Percentiles rank a stretch among this genome's conserved stretches.
phyloP scores from a whole-genome alignment of 192 early-diverging fungal species.

The Entomortierella chlamydospora region DNA sequence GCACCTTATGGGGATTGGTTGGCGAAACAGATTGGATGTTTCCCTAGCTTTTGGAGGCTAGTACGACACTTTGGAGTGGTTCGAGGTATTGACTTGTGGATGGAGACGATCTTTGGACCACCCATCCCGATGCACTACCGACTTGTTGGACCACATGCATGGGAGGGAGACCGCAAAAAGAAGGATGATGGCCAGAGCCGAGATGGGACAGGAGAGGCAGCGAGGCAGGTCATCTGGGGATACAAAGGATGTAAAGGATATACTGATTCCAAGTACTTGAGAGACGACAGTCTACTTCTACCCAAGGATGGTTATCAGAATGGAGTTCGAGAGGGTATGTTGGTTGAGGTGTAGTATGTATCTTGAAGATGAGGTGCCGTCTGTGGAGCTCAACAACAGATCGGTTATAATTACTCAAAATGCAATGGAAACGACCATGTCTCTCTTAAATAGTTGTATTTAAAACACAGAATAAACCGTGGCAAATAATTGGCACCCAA shows the following conservation, averaged over 20 bases:
- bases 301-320: no score
- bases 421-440: no score
- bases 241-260: slow-evolving; percentile 20
- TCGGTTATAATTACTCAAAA: no score
- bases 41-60: slow-evolving; percentile 53
- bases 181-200: not conserved
- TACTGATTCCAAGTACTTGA: slow-evolving; percentile 12
- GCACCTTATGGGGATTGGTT: slow-evolving; percentile 59
- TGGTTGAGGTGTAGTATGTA: no score
- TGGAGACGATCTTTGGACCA: slow-evolving; percentile 35
- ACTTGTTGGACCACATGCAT: slow-evolving; percentile 48
- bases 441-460: no score
- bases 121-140: slow-evolving; percentile 47
- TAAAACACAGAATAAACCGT: no score
- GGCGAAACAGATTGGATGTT: slow-evolving; percentile 57
- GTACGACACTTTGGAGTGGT: slow-evolving; percentile 36
- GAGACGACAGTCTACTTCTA: not conserved
- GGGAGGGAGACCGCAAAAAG: slow-evolving; percentile 6
- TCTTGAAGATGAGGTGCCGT: no score
- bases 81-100: slow-evolving; percentile 12
- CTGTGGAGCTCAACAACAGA: no score
- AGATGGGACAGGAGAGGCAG: not conserved
- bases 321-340: no score
- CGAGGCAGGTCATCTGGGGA: slow-evolving; percentile 21
- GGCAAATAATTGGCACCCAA: no score